Base-by-base conservation (phyloP, 306 rosid species). In the Inga laurina region DNA sequence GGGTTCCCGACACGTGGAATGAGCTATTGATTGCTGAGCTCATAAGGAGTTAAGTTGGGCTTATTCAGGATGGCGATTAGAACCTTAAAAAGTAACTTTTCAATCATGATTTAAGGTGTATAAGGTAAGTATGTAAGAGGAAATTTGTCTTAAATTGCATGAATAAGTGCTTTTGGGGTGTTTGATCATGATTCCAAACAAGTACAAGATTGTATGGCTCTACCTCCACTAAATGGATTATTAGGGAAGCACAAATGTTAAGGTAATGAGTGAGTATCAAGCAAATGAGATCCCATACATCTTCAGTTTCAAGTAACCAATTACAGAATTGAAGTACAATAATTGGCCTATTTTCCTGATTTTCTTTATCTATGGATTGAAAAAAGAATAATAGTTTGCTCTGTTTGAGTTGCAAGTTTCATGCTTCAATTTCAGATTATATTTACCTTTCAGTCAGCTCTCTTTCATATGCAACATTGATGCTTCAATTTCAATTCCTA, bases 1-100 rank as follows among this genome's bases (percentile, higher is more conserved):
- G 90, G 44, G 84, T 85, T 49, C 88, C 87, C 24, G 87, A 85
- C 41, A 62, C 88, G 30, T 88, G 88, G 91, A 88, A 88, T 73
- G 51, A 77, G 9, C 84, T 85, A n/a, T 34, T 85, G 1, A 59
- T 59, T 46, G 27, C 84, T 8, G 83, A 81, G 48, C 81, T 82
- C 57, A 19, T 74, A 6, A 61, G 61, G 56, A 22, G 69, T 57
- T 74, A 61, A 61, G 43, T 6, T 5, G 43, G 8, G 43, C 8
- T 39, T 6, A 39, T 39, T 39, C 7, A 0, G 8, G 43, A 39
- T 39, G 43, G 0, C 1, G 7, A 39, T 39, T 39, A 39, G 8
- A 39, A 39, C 43, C 0, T 39, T 39, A 0, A 39, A 39, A 39
- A 39, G 1, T 8, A 6, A 0, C 43, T 39, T 39, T 5, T 39